Evolutionary conservation across 208 protist species (phyloP).

Genomic region (Leishmania major): DNA sequence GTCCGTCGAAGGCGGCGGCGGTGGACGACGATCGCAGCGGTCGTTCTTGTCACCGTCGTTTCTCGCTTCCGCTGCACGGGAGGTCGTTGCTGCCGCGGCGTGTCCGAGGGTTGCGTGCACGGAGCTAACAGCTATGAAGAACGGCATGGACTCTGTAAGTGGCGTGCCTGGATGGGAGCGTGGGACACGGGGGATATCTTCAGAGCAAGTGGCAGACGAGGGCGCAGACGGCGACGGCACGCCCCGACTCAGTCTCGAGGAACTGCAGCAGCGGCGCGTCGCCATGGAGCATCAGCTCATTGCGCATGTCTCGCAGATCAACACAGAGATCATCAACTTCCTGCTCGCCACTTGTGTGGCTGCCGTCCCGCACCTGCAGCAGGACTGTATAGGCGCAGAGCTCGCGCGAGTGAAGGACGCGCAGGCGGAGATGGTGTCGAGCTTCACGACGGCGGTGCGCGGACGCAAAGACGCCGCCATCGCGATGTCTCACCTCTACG

Average conservation of each 20-base stretch:
- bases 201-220: not conserved
- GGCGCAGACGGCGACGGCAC: no score
- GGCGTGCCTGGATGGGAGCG: not conserved
- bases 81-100: not conserved
- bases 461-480: conserved; percentile 29
- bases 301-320: conserved; percentile 60
- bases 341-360: conserved; percentile 53
- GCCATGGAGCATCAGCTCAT: conserved; percentile 61
- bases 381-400: conserved; percentile 26
- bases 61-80: not conserved
- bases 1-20: not conserved
- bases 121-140: not conserved
- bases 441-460: conserved; percentile 21
- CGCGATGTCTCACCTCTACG: conserved; percentile 20
- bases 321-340: conserved; percentile 88
- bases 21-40: not conserved
- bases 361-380: conserved; percentile 31
- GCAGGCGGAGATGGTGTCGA: conserved; percentile 22
- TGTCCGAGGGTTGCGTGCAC: not conserved
- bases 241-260: not conserved
- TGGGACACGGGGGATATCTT: not conserved
- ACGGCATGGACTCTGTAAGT: not conserved
- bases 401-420: conserved; percentile 13
- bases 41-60: not conserved
- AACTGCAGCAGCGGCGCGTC: conserved; percentile 18